Base-by-base conservation (phyloP, 2,329 filamentous ascomycete species). In the Onygena corvina region DNA sequence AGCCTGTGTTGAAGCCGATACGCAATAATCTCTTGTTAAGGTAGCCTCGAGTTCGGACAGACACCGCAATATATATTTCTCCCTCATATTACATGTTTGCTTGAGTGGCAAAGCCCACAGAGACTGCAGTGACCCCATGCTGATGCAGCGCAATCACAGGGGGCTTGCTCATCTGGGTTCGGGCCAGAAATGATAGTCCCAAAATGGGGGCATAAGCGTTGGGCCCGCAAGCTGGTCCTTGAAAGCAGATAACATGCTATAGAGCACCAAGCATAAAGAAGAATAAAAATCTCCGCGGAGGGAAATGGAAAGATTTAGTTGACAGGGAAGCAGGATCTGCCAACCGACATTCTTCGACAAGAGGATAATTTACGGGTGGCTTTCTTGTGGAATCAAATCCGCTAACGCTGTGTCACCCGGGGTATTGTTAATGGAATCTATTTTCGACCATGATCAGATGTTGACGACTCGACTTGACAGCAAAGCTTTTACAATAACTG, bases 401-500 rank as follows among this genome's bases (percentile, higher is more conserved):
- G 38, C 38, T 25, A n/a, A 20, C 38, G 38, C 21, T 42, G 38
- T 42, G 38, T 23, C 7, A 42, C 38, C 25, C 20, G 20, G 27
- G 36, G 25, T 20, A 25, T 42, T 35, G 12, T 21, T 20, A 5
- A 25, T 27, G 11, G 20, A 42, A 42, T 27, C 21, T 23, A 42
- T 42, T 23, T 16, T 29, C 12, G 38, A 42, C 21, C 12, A 21
- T 20, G 38, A 2, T 42, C 27, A 23, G 18, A 27, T 7, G 38
- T n/a, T 2, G 4, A 42, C 7, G 38, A 11, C 12, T n/a, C n/a
- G 11, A 42, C 21, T 7, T n/a, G 16, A 20, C 18, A 42, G 23
- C 27, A 20, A 42, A 42, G 38, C 38, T 42, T 42, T 42, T 42
- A n/a, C n/a, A n/a, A n/a, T n/a, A 23, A 23, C 11, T 9, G 35